These are phyloP conservation scores for Dothidotthia symphoricarpi DNA, from an alignment of 2,329 filamentous ascomycete genomes.

Conservation along the genomic window DNA sequence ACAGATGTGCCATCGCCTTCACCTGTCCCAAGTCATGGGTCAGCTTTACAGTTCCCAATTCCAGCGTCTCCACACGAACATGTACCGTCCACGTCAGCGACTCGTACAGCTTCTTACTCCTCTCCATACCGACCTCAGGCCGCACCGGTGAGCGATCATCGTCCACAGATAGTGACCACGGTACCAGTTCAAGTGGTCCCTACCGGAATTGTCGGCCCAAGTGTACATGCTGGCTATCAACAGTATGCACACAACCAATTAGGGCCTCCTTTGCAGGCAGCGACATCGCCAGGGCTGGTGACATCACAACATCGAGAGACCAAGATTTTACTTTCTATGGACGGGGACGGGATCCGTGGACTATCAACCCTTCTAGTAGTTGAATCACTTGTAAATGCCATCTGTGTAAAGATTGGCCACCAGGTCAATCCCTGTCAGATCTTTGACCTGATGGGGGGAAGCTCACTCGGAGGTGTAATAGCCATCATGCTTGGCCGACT, in stretches of 20 bases:
- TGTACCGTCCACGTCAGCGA: slow-evolving; percentile 3
- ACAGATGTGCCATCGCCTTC: slow-evolving; percentile 2
- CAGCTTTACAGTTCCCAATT: background rate
- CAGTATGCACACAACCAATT: background rate
- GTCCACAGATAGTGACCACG: background rate
- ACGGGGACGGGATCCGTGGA: slow-evolving; percentile 34
- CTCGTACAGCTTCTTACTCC: slow-evolving; percentile 5
- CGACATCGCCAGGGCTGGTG: slow-evolving; percentile 4
- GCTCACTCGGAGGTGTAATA: slow-evolving; percentile 29
- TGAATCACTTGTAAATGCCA: slow-evolving; percentile 33
- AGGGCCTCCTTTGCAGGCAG: slow-evolving; percentile 5
- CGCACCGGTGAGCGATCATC: background rate
- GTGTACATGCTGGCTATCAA: too few species aligned
- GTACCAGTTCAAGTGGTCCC: background rate
- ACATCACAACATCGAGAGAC: slow-evolving; percentile 24
- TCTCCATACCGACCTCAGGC: slow-evolving; percentile 11
- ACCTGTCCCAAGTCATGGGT: slow-evolving; percentile 1
- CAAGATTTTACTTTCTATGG: slow-evolving; percentile 34
- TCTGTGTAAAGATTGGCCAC: slow-evolving; percentile 27
- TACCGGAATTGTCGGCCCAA: background rate
- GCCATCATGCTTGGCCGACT: slow-evolving; percentile 33
- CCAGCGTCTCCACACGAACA: slow-evolving; percentile 3
- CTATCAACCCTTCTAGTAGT: slow-evolving; percentile 31
- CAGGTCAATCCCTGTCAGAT: slow-evolving; percentile 30
- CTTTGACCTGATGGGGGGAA: slow-evolving; percentile 33